Base-by-base conservation (phyloP, 2,329 filamentous ascomycete genomes). In the Aspergillus fischeri region DNA sequence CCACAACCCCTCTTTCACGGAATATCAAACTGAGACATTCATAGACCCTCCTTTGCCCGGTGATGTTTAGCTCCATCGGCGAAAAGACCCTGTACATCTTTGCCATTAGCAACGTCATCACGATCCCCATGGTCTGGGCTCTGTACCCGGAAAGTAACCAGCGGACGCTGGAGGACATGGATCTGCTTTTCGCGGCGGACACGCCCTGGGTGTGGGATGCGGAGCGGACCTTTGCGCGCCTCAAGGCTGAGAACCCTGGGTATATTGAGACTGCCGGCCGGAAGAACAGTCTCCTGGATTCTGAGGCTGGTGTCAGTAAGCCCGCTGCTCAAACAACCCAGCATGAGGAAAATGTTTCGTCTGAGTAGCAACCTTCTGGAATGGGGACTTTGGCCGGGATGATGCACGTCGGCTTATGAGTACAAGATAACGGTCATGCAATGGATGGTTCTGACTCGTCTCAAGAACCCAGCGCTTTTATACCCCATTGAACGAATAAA, bases 51-150 rank as follows among this genome's bases (percentile, higher is more conserved):
- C 72, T 86, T 0, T 80, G 81, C 8, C 83, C 83, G 0, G 77
- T 81, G n/a, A 86, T 87, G 73, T 87, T 90, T 67, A 73, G 78
- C 55, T 76, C 79, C 5, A 84, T 91, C 52, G 80, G 82, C 24
- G 86, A 90, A 60, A 90, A 89, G 66, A 91, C 87, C 0, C 77
- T 91, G 1, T 89, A 90, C 68, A 86, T 92, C 52, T 92, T 91
- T 64, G 89, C 82, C 1, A 85, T 81, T 3, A 83, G 81, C 67
- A 91, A 90, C 66, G 73, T 85, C 8, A 70, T 89, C 29, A 81
- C 82, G 1, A 86, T 91, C 4, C 82, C 86, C 0, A 83, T 90
- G 73, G 85, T 90, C 0, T 92, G 86, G 85, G 86, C 86, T 0
- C 66, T 92, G 0, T 91, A 90, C 56, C 89, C 88, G 0, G 89